Evolutionary conservation across 768 basidiomycete species (phyloP), one percentile per base, ranked within the genome.

Genomic region (Auriscalpium microsporum): DNA sequence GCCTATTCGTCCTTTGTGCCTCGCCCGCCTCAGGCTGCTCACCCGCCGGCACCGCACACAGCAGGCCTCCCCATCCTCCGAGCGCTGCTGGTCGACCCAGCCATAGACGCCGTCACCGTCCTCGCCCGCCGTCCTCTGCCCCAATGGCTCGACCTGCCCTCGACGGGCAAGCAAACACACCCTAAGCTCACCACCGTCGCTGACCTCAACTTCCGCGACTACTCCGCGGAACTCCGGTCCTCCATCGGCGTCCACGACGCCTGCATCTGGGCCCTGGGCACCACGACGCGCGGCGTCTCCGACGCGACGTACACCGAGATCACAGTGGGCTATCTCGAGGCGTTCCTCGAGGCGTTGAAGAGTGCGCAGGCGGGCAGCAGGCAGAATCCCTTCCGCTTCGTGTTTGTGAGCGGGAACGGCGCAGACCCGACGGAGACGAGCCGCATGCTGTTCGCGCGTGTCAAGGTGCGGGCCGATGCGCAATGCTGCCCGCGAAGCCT

Each of bases 211-310:
- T 67, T 65, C 52, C 37, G 53, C 8, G 8, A 33, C 3, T 66
- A 62, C 50, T 59, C 65, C 6, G 21, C 58, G 3, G 36, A 37
- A 8, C 44, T 67, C 8, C 54, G 54, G 38, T 45, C 45, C 10
- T 53, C 28, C n/a, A 50, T 67, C n/a, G 56, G 54, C 21, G 58
- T 48, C 13, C 65, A 64, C 11, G 62, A 66, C 19, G 62, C 63
- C n/a, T 63, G 63, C 45, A 59, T 67, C 7, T 67, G 66, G 64
- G 65, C 65, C 34, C 58, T 64, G 45, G 66, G 66, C 1, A 56
- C 19, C 28, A 53, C 62, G 3, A 7, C 52, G 38, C 17, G 11
- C 40, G 58, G 62, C 19, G 46, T 56, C 53, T 42, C 55, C 33
- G 62, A 63, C 45, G 51, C 23, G 14, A 45, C 59, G 21, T 63